A percentile compares a stretch with the other conserved stretches of the same genome.
Conservation (phyloP, 352 stramenopile species). For the Globisporangium abappressorium region DNA sequence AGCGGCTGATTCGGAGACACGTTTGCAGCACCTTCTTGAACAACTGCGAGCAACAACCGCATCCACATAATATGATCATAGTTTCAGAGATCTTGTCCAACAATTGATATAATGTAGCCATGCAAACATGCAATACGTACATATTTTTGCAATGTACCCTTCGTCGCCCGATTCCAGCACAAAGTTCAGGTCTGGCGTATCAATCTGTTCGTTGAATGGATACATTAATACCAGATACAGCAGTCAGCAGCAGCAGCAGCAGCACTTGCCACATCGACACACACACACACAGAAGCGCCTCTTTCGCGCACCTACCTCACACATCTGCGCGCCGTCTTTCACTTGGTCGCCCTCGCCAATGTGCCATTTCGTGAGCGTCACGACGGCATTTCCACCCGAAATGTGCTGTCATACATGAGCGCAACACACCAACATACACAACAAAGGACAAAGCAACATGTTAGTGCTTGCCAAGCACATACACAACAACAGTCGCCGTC, state of each 20-base stretch:
- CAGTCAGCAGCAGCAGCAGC: background rate
- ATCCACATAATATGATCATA: background rate
- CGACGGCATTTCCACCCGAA: conserved; percentile 41
- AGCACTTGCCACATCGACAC: no score
- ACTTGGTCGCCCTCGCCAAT: conserved; percentile 59
- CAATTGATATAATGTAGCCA: background rate
- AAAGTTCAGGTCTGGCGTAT: conserved; percentile 82
- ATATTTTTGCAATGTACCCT: conserved; percentile 59
- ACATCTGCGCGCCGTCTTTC: conserved; percentile 70
- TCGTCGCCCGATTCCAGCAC: conserved; percentile 78
- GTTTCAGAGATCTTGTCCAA: background rate
- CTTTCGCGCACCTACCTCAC: conserved; percentile 37
- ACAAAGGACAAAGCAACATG: background rate
- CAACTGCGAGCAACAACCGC: conserved; percentile 34
- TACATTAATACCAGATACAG: background rate
- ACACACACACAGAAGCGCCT: background rate
- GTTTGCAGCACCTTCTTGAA: conserved; percentile 50
- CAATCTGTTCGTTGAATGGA: conserved; percentile 44
- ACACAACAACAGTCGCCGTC: background rate
- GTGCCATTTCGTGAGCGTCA: conserved; percentile 80
- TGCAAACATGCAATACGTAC: conserved; percentile 3
- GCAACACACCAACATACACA: background rate
- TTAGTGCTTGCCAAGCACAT: background rate
- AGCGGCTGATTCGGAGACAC: conserved; percentile 66
- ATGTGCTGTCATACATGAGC: conserved; percentile 36